Evolutionary conservation across 1,284 basidiomycete species (phyloP).

Genomic region (Pisolithus thermaeus): DNA sequence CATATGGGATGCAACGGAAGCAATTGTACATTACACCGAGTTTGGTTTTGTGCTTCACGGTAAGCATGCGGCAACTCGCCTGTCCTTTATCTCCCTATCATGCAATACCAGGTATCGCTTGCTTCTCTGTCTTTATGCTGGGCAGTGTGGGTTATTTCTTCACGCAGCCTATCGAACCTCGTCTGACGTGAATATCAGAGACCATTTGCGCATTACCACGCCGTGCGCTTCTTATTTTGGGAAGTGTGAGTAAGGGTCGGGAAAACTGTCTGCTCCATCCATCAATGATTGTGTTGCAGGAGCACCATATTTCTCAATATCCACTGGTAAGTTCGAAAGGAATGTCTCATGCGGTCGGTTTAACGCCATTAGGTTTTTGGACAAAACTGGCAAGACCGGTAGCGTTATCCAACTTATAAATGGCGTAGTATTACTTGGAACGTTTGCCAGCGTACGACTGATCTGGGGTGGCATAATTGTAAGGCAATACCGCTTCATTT

Average conservation of each 20-base stretch:
- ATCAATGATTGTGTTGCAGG: constrained; percentile 28
- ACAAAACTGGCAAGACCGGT: constrained; percentile 70
- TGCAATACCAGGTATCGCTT: constrained; percentile 42
- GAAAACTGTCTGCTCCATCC: constrained; percentile 5
- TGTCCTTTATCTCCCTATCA: constrained; percentile 1
- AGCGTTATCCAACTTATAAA: constrained; percentile 59
- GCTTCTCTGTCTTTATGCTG: constrained; percentile 52
- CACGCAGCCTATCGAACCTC: background rate
- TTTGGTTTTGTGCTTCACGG: constrained; percentile 66
- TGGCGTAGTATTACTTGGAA: constrained; percentile 50
- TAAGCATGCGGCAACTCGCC: constrained; percentile 11
- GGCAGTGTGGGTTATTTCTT: constrained; percentile 46
- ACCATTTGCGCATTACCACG: constrained; percentile 72
- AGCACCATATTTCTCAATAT: constrained; percentile 76
- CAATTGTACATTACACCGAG: constrained; percentile 41
- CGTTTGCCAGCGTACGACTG: constrained; percentile 61
- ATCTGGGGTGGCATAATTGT: constrained; percentile 63
- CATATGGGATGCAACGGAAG: constrained; percentile 50
- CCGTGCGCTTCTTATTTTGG: constrained; percentile 67
- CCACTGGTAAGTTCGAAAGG: constrained; percentile 48
- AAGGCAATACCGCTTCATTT: constrained; percentile 19
- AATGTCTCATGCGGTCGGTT: constrained; percentile 1
- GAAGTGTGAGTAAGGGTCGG: constrained; percentile 46
- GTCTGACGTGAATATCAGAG: constrained; percentile 36
- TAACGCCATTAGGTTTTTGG: constrained; percentile 50